phyloP scores from a whole-genome alignment of 345 rosid genomes.

The Citrus unshiu region DNA sequence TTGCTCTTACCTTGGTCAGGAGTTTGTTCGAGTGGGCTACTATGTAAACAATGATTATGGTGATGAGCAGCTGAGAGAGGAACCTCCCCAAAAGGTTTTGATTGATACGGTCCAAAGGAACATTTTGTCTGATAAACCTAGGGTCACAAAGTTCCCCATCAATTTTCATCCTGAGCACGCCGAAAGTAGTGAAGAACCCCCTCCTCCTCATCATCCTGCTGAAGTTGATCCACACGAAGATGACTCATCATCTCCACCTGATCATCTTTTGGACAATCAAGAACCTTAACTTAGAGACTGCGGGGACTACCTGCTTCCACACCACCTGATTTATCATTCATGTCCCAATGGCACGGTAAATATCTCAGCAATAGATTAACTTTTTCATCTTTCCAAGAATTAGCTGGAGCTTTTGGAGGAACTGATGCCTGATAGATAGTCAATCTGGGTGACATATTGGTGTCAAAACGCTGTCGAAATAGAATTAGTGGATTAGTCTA shows the following conservation, averaged over 20 bases:
- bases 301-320: neutral
- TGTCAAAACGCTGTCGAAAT: neutral
- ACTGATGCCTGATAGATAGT: neutral
- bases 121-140: conserved; percentile 80
- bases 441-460: neutral
- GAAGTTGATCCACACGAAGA: conserved; percentile 36
- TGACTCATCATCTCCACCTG: conserved; percentile 29
- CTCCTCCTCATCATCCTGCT: conserved; percentile 34
- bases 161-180: conserved; percentile 78
- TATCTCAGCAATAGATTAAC: neutral
- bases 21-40: conserved; percentile 73
- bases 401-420: conserved; percentile 1
- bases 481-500: neutral
- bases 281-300: conserved; percentile 19
- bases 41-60: conserved; percentile 85
- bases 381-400: neutral
- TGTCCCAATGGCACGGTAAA: neutral
- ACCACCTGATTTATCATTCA: conserved; percentile 6
- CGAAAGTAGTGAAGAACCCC: conserved; percentile 34
- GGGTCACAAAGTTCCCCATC: conserved; percentile 93
- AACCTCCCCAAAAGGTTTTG: conserved; percentile 77
- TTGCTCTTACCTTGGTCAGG: conserved; percentile 76
- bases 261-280: conserved; percentile 26
- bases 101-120: conserved; percentile 80
- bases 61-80: conserved; percentile 85